These are phyloP conservation scores for Penicillium sumatraense DNA, from an alignment of 2,329 filamentous ascomycete species.

Conservation along the genomic window DNA sequence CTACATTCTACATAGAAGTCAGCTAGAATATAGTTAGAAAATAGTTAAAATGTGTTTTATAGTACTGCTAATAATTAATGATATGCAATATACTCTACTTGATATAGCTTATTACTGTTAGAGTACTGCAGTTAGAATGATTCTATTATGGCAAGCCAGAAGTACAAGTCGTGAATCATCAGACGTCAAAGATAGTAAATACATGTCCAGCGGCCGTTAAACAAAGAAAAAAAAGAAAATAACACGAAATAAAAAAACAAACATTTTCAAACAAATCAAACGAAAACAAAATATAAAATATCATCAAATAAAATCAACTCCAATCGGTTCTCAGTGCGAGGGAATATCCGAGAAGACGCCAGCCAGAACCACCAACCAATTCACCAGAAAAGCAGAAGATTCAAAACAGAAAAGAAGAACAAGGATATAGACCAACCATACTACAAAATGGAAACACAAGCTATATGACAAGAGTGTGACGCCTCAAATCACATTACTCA, in stretches of 20 bases:
- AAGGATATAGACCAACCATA: too few relatives aligned
- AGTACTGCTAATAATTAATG: too few relatives aligned
- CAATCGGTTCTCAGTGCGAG: conserved; percentile 1
- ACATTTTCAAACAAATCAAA: background rate
- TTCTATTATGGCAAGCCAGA: conserved; percentile 30
- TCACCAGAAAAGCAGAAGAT: conserved; percentile 6
- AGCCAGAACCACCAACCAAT: conserved; percentile 7
- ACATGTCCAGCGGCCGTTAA: conserved; percentile 22
- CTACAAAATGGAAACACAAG: conserved; percentile 5
- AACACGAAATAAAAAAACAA: conserved; percentile 14
- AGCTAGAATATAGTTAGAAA: too few relatives aligned
- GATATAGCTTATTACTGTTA: too few relatives aligned
- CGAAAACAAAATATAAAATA: conserved; percentile 13
- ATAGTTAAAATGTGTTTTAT: too few relatives aligned
- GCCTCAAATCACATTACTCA: conserved; percentile 50
- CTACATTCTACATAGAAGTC: too few relatives aligned
- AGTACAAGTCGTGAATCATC: conserved; percentile 35
- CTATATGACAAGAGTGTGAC: conserved; percentile 40
- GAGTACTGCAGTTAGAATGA: too few relatives aligned
- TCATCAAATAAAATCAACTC: conserved; percentile 16
- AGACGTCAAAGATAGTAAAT: conserved; percentile 35
- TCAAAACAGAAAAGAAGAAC: conserved; percentile 9
- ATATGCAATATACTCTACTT: too few relatives aligned
- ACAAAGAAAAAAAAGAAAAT: conserved; percentile 11
- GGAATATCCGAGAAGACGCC: conserved; percentile 16